Base-by-base conservation (phyloP, 345 rosid genomes). In the Adansonia digitata region DNA sequence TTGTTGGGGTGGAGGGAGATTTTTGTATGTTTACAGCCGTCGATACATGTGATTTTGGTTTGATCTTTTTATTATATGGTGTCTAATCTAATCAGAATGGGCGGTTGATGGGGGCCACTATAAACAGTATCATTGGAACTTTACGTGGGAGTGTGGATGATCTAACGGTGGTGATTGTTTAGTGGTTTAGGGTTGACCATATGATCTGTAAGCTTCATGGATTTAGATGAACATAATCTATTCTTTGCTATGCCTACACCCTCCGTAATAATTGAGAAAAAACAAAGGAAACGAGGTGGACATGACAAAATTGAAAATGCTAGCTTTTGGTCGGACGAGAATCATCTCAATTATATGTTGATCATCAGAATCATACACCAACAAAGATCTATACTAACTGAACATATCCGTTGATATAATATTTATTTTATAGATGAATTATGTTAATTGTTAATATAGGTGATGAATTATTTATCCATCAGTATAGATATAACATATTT, bases 1-100 rank as follows among this genome's bases (percentile, higher is more conserved):
- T 29, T 18, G 37, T 59, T 27, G 39, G 7, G 31, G 56, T 24
- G 60, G 13, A 55, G 60, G 15, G 72, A 39, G 39, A 46, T 15
- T 68, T 68, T 27, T 68, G 39, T 46, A 46, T 46, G 56, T 46
- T 68, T 27, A 46, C 72, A 49, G 6, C 55, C 7, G 73, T 42
- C 57, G 26, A 26, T 78, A 24, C 77, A 42, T 74, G 77, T 68
- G 61, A 46, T 24, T 13, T 45, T 60, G 17, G n/a, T 27, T 74
- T 37, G 68, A 12, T 9, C 17, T 37, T 35, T 18, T 34, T 3
- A n/a, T 22, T 2, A n/a, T 13, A 2, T 22, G 48, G 11, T 17
- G 53, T 39, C 29, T 18, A 20, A 64, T n/a, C 55, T 51, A 24
- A 40, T 71, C 66, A 52, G 56, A 46, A 22, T 52, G 65, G 35